Evolutionary conservation across 495 filamentous ascomycete species (phyloP).

Genomic region (Penicillium herquei): DNA sequence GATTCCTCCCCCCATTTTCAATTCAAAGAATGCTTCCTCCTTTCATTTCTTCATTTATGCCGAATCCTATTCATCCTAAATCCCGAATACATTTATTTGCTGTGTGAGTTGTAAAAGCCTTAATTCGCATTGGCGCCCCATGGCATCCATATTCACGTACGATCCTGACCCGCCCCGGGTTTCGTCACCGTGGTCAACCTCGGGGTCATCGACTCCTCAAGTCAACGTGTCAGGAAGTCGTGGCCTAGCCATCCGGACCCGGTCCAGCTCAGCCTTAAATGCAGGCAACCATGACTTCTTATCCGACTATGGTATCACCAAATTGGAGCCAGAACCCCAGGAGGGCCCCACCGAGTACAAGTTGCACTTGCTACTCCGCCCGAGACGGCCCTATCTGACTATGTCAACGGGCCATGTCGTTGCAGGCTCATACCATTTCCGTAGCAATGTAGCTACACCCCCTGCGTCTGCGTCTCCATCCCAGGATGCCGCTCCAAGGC

Average conservation of each 20-base stretch:
- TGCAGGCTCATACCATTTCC: slow-evolving; percentile 59
- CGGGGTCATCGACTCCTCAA: slow-evolving; percentile 43
- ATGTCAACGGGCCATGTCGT: slow-evolving; percentile 60
- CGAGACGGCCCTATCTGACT: slow-evolving; percentile 68
- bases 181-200: slow-evolving; percentile 81
- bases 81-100: slow-evolving; percentile 18
- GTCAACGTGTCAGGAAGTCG: slow-evolving; percentile 18
- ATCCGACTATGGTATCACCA: slow-evolving; percentile 69
- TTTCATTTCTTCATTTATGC: not conserved
- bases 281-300: slow-evolving; percentile 48
- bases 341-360: slow-evolving; percentile 96
- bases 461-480: slow-evolving; percentile 23
- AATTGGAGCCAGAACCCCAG: slow-evolving; percentile 86
- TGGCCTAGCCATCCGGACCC: slow-evolving; percentile 23
- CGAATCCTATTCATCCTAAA: not conserved
- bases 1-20: slow-evolving; percentile 1
- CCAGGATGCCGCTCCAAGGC: slow-evolving; percentile 24
- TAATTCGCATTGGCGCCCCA: slow-evolving; percentile 29
- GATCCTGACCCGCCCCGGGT: slow-evolving; percentile 85
- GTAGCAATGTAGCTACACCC: slow-evolving; percentile 21
- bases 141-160: slow-evolving; percentile 96
- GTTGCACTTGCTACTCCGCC: slow-evolving; percentile 82
- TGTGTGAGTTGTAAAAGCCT: slow-evolving; percentile 1
- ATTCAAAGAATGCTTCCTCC: slow-evolving; percentile 15
- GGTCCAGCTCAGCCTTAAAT: slow-evolving; percentile 25